Evolutionary conservation across 345 rosid genomes (phyloP).

Genomic region (Litchi chinensis): DNA sequence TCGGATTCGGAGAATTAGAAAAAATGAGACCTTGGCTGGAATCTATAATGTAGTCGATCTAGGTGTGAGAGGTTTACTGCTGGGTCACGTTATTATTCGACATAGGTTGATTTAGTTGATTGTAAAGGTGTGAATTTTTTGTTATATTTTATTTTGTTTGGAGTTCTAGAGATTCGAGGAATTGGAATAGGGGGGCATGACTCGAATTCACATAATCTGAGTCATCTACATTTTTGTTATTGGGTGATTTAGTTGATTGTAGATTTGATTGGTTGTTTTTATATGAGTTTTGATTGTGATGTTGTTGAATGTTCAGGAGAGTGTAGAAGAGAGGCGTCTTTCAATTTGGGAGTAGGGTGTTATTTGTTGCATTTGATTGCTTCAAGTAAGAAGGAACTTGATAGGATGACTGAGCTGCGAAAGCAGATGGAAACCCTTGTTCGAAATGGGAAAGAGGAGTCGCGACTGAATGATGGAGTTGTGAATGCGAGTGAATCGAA

Average conservation of each 20-base stretch:
- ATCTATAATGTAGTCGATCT: no score
- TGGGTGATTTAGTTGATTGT: background rate
- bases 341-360: conserved; percentile 58
- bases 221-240: background rate
- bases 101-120: no score
- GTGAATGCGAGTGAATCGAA: conserved; percentile 23
- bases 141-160: no score
- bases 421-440: conserved; percentile 58
- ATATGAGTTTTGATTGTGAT: background rate
- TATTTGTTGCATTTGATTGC: conserved; percentile 54
- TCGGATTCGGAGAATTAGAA: background rate
- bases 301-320: conserved; percentile 28
- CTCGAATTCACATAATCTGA: no score
- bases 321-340: conserved; percentile 30
- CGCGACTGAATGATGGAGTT: conserved; percentile 23
- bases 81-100: no score
- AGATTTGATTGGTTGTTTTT: background rate
- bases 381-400: conserved; percentile 59
- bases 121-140: no score
- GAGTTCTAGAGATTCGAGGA: no score
- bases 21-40: no score
- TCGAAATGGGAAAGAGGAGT: conserved; percentile 36
- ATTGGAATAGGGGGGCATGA: no score
- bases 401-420: conserved; percentile 48
- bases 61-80: no score